Percentiles rank a stretch among this genome's conserved stretches.
Conservation (phyloP, 2,329 filamentous ascomycete species). For the Dactylella cylindrospora region DNA sequence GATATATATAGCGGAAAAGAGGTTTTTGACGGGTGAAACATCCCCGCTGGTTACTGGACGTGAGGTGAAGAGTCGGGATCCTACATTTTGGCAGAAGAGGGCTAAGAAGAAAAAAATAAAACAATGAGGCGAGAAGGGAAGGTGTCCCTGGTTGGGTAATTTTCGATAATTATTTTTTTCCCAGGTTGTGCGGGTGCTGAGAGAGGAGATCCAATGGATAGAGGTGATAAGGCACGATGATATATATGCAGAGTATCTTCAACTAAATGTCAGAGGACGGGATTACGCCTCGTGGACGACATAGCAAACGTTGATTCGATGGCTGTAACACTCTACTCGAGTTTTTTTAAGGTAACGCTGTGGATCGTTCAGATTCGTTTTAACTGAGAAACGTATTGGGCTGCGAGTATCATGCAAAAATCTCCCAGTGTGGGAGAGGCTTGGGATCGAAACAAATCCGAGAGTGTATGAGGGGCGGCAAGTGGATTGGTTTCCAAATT, state of each 20-base stretch:
- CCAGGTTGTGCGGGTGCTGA: conserved; percentile 11
- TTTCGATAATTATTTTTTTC: conserved; percentile 1
- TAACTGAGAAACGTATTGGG: too few relatives aligned
- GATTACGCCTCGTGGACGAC: conserved; percentile 27
- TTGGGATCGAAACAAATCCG: conserved; percentile 16
- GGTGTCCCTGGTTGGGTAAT: conserved; percentile 23
- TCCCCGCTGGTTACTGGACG: conserved; percentile 5
- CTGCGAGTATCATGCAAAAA: conserved; percentile 6
- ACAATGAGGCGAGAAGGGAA: conserved; percentile 21
- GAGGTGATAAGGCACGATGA: conserved; percentile 12
- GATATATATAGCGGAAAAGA: conserved; percentile 15
- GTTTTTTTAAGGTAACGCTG: conserved; percentile 10
- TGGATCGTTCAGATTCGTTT: conserved; percentile 13
- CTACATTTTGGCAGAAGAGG: conserved; percentile 40
- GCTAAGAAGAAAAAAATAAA: conserved; percentile 10
- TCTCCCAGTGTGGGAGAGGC: conserved; percentile 22
- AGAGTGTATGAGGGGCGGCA: conserved; percentile 17
- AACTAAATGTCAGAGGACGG: conserved; percentile 13
- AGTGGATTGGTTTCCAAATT: conserved; percentile 14
- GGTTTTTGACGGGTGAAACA: conserved; percentile 14
- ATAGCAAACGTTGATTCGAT: conserved; percentile 38
- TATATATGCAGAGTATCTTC: conserved; percentile 14
- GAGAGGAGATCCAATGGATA: conserved; percentile 10
- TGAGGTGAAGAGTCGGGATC: conserved; percentile 14
- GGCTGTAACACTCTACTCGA: conserved; percentile 8